Percentiles rank a stretch among this genome's conserved stretches.
These are phyloP conservation scores for Fusarium coffeatum DNA, from an alignment of 2,329 filamentous ascomycete genomes.

Conservation along the genomic window DNA sequence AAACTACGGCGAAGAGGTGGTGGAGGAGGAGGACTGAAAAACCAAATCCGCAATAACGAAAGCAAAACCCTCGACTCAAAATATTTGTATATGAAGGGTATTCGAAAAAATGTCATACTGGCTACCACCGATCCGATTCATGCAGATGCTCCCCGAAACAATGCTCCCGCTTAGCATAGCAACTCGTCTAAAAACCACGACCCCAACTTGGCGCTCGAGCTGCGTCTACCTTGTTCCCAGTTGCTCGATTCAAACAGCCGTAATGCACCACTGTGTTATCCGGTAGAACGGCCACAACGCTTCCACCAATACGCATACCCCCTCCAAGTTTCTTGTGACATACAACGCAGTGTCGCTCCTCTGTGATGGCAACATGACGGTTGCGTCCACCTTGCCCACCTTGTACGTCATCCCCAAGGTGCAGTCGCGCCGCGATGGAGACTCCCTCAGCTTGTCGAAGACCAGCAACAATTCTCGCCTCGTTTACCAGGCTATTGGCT, in stretches of 20 bases:
- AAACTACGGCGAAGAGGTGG: slow-evolving; percentile 87
- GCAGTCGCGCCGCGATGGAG: slow-evolving; percentile 77
- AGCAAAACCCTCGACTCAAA: slow-evolving; percentile 9
- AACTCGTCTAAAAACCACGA: slow-evolving; percentile 50
- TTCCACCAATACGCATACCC: slow-evolving; percentile 85
- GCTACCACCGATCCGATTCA: slow-evolving; percentile 39
- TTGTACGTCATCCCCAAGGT: slow-evolving; percentile 75
- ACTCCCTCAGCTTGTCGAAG: slow-evolving; percentile 83
- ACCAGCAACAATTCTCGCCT: slow-evolving; percentile 80
- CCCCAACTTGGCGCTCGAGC: slow-evolving; percentile 52
- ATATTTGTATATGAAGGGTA: slow-evolving; percentile 38
- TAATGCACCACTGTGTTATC: slow-evolving; percentile 86
- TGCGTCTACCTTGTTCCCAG: slow-evolving; percentile 51
- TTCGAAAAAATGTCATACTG: slow-evolving; percentile 43
- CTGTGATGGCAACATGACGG: slow-evolving; percentile 80
- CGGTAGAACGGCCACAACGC: slow-evolving; percentile 89
- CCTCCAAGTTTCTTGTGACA: slow-evolving; percentile 94
- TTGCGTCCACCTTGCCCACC: slow-evolving; percentile 65
- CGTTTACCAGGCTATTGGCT: slow-evolving; percentile 84
- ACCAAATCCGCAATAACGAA: not conserved
- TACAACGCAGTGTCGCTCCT: slow-evolving; percentile 90
- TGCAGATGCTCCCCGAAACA: slow-evolving; percentile 38
- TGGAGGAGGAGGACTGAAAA: slow-evolving; percentile 68
- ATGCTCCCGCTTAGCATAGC: slow-evolving; percentile 26
- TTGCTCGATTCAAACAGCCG: slow-evolving; percentile 73